Evolutionary conservation across 2,329 filamentous ascomycete species (phyloP), one percentile per base, ranked within the genome.

Genomic region (Xylariales sp.): DNA sequence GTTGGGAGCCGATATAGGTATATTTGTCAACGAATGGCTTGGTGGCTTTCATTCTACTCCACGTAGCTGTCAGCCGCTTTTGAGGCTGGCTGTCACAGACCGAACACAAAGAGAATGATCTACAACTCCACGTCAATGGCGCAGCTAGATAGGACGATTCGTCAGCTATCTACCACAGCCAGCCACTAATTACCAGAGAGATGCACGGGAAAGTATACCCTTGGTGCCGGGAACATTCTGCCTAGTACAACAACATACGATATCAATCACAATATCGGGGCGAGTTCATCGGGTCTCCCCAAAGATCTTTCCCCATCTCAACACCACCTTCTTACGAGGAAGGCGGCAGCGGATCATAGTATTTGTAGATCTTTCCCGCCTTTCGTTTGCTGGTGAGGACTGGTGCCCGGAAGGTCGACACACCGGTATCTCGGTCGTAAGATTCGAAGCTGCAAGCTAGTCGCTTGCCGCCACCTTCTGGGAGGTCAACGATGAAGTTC

Each of bases 381-480:
- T 81, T 84, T n/a, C 75, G 79, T 3, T 72, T 74, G 0, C 83
- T 83, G 3, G 78, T 83, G 1, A 89, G 79, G 1, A 86, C 84
- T 0, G 88, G 88, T 5, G 88, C 87, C 28, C 77, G 80, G 76
- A 86, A 90, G 0, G 76, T 84, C 10, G 87, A 88, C 28, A 87
- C 75, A 0, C 89, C 88, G 1, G 82, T 85, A 7, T 75, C 67
- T 39, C 80, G 80, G 75, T 90, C 83, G 72, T 90, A 90, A 1
- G 78, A 82, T 62, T 85, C 80, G 71, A 81, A 83, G 12, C 83
- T 85, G 49, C 83, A 82, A 0, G 86, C 87, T 10, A 88, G 82
- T 50, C 88, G 84, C 79, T 91, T 90, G 2, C 89, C 89, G 1
- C 88, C 88, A 1, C 88, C 88, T 0, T 84, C 87, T 0, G 88